phyloP scores from a whole-genome alignment of 1,284 basidiomycete genomes.

The Pseudozyma sp. region DNA sequence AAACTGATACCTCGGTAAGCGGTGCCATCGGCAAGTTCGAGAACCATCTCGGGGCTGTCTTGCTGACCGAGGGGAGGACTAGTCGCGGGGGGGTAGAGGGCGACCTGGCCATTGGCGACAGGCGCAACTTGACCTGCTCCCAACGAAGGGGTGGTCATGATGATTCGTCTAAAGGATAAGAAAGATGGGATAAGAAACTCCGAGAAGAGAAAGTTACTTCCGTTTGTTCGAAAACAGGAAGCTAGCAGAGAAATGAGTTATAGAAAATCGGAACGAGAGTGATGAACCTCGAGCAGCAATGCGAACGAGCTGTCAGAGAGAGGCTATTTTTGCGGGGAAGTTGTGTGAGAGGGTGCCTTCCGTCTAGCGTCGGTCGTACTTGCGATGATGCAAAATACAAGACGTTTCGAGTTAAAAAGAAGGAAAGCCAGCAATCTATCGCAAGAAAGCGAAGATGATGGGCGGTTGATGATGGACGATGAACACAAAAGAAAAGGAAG shows the following conservation, averaged over 20 bases:
- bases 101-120: conserved; percentile 37
- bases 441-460: conserved; percentile 11
- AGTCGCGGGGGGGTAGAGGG: conserved; percentile 44
- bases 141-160: conserved; percentile 55
- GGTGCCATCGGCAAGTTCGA: conserved; percentile 92
- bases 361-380: conserved; percentile 18
- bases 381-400: neutral
- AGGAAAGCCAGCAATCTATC: neutral
- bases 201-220: neutral
- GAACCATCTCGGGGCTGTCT: conserved; percentile 73
- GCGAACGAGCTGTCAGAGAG: conserved; percentile 27
- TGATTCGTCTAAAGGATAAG: conserved; percentile 14
- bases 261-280: conserved; percentile 21
- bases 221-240: neutral
- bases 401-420: neutral
- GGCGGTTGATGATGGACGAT: conserved; percentile 31
- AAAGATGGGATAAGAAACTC: neutral
- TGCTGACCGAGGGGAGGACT: conserved; percentile 51
- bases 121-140: conserved; percentile 47
- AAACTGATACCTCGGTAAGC: conserved; percentile 91
- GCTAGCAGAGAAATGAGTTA: neutral
- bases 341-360: neutral
- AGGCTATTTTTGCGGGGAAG: conserved; percentile 38
- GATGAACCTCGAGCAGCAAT: conserved; percentile 41
- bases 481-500: conserved; percentile 47